Conservation (phyloP, 2,329 filamentous ascomycete species). For the Juglanconis oblonga region DNA sequence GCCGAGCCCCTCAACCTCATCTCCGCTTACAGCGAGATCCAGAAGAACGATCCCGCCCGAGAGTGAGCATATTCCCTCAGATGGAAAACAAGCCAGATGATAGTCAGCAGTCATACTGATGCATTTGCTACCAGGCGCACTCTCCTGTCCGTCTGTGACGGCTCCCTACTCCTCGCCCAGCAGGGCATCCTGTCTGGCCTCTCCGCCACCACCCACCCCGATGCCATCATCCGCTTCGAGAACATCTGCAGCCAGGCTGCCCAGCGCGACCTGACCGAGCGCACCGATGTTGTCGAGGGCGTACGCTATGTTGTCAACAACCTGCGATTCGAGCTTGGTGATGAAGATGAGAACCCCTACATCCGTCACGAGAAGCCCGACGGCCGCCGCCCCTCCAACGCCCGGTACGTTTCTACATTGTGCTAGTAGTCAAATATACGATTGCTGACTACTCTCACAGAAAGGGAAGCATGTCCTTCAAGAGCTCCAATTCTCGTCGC, state of each 20-base stretch:
- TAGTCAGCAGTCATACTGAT: background rate
- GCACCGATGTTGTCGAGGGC: slow-evolving; percentile 79
- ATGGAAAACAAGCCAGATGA: background rate
- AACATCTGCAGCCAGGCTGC: slow-evolving; percentile 74
- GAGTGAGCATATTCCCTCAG: slow-evolving; percentile 42
- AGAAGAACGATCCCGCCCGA: slow-evolving; percentile 73
- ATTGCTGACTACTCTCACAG: slow-evolving; percentile 35
- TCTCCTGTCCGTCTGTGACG: slow-evolving; percentile 76
- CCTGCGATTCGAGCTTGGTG: slow-evolving; percentile 78
- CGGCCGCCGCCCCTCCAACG: slow-evolving; percentile 58
- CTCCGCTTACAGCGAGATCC: slow-evolving; percentile 72
- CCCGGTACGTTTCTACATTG: slow-evolving; percentile 44
- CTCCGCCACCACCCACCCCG: slow-evolving; percentile 78
- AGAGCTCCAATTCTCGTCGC: slow-evolving; percentile 68
- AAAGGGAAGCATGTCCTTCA: slow-evolving; percentile 82
- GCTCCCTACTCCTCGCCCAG: slow-evolving; percentile 72
- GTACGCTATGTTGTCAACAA: slow-evolving; percentile 87
- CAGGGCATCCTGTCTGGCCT: slow-evolving; percentile 76
- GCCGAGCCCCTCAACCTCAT: slow-evolving; percentile 69
- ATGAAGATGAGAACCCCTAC: slow-evolving; percentile 81
- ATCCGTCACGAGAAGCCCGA: slow-evolving; percentile 69
- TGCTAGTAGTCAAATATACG: background rate
- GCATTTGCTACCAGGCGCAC: slow-evolving; percentile 48
- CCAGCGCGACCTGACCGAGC: slow-evolving; percentile 67
- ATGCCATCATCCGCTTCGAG: slow-evolving; percentile 77